Conservation (phyloP, 2,329 filamentous ascomycete genomes). For the Cladosporium sp. region DNA sequence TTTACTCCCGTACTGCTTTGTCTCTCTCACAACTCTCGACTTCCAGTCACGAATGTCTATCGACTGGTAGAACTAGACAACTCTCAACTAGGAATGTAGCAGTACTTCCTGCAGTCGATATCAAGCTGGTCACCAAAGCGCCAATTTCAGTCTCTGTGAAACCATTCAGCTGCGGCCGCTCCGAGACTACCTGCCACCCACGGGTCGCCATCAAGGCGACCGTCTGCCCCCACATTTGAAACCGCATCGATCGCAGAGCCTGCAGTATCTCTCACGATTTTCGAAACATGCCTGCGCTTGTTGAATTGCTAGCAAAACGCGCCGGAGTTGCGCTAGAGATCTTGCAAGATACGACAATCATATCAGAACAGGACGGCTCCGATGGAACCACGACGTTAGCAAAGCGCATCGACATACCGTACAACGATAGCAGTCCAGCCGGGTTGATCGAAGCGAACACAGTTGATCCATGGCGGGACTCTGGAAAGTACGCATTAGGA, state of each 20-base stretch:
- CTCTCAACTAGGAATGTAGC: slow-evolving; percentile 8
- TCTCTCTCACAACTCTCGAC: not conserved
- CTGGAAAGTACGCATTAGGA: slow-evolving; percentile 81
- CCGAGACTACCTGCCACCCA: slow-evolving; percentile 9
- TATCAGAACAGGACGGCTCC: slow-evolving; percentile 21
- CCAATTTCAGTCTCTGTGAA: slow-evolving; percentile 10
- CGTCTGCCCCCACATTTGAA: not conserved
- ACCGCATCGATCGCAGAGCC: not conserved
- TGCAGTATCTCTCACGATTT: not conserved
- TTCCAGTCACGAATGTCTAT: not conserved
- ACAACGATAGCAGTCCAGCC: slow-evolving; percentile 57
- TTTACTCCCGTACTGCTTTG: not conserved
- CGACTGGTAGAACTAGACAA: not conserved
- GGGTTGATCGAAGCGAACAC: slow-evolving; percentile 58
- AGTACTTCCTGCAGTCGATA: not conserved
- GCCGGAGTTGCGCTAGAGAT: slow-evolving; percentile 31
- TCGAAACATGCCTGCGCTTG: slow-evolving; percentile 35
- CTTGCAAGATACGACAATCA: slow-evolving; percentile 20
- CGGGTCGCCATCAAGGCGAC: slow-evolving; percentile 19
- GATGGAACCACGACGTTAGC: slow-evolving; percentile 26
- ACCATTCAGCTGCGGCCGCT: slow-evolving; percentile 7
- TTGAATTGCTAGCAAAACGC: slow-evolving; percentile 33
- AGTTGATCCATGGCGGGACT: slow-evolving; percentile 75
- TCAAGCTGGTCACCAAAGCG: slow-evolving; percentile 10
- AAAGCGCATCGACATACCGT: slow-evolving; percentile 58